Evolutionary conservation across 2,329 filamentous ascomycete species (phyloP), one percentile per base, ranked within the genome.

Genomic region (Colletotrichum gloeosporioides): DNA sequence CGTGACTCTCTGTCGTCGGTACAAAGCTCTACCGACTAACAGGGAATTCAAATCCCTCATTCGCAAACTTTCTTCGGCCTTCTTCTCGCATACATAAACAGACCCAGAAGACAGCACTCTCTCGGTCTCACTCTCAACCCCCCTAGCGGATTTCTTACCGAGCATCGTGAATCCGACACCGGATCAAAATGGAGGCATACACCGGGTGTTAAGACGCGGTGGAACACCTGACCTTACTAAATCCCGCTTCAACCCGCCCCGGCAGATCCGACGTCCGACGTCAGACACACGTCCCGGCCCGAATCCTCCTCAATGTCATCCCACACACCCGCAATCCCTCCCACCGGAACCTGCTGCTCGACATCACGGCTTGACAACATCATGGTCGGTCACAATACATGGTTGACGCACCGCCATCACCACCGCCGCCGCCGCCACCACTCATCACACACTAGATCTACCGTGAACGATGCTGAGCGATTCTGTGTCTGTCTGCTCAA

Each of bases 401-500:
- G 18, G 44, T 22, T 49, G n/a, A 13, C 6, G n/a, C 32, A 16
- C 36, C 6, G 12, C 27, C 13, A 12, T 22, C 13, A 16, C 13
- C 18, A 25, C 29, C 64, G 13, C 25, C 8, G 9, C 29, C 8
- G 6, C 15, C n/a, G 22, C 34, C 53, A n/a, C n/a, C n/a, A 49
- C 44, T 49, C 44, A 32, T 57, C 18, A 53, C 39, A 44, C n/a
- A 39, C 16, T 15, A 32, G 13, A 25, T 8, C 55, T 76, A 29
- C 63, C 69, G 31, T 69, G 32, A 69, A 67, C 18, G 44, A 65
- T 69, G 64, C 64, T 61, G 57, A 73, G 73, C 70, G 57, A 69
- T 73, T 76, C 66, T 67, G 32, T 61, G n/a, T 75, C 71, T 69
- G 57, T 53, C 44, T 76, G 73, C 73, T 76, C 73, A 69, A 73